Evolutionary conservation across 23 red algal genomes (phyloP), one percentile per base, ranked within the genome.

Genomic region (Gracilariopsis chorda): DNA sequence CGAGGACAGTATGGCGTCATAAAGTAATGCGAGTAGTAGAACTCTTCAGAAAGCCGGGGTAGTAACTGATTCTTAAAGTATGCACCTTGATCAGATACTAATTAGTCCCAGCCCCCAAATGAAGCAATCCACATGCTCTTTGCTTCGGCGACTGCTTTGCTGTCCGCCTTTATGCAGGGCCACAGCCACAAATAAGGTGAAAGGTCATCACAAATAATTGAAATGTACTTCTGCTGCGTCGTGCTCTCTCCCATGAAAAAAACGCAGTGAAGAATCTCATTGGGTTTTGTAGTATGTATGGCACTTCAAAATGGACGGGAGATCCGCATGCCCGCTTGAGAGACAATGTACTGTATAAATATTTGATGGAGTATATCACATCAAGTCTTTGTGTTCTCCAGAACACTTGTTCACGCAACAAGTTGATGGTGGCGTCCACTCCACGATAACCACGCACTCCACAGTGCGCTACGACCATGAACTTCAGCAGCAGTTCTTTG

Each of bases 11-110:
- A n/a, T n/a, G n/a, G n/a, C n/a, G n/a, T n/a, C n/a, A n/a, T n/a
- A 29, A 74, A 56, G n/a, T 55, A 9, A 27, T 87, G 82, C 8
- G 2, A 14, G 28, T 68, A 40, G 63, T 58, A 24, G 29, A 58
- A 58, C 27, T 45, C 44, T 30, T 45, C 1, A 20, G 82, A 29
- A 3, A 87, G 20, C 34, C 4, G 2, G 5, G 29, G 3, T 36
- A 83, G 37, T 7, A 83, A 11, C 27, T 62, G 23, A 35, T 83
- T 83, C 34, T 63, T 83, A 35, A 83, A 83, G 62, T 83, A 35
- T 37, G 78, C 27, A 37, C 78, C 78, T 63, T 83, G 78, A 37
- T 83, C 78, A 3, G 5, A 29, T 16, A 83, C 55, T 29, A 41
- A 59, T 16, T 23, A 44, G 23, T 47, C 28, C 57, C 52, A 58